Base-by-base conservation (phyloP, 2,329 filamentous ascomycete species). In the Diaporthe sp. region DNA sequence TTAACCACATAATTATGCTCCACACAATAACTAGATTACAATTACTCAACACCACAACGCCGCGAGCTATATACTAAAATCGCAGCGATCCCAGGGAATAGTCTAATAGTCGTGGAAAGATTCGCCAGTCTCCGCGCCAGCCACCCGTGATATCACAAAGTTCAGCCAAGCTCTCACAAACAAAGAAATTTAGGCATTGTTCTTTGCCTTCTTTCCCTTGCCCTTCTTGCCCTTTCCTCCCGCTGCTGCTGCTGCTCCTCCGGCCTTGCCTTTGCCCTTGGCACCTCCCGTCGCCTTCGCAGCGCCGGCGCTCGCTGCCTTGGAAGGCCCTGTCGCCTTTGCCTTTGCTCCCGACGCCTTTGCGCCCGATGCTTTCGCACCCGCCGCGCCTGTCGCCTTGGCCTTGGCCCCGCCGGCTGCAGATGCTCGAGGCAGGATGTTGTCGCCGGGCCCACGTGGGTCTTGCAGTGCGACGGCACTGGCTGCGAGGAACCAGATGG, bases 401-500 rank as follows among this genome's bases (percentile, higher is more conserved):
- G 44, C 62, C 46, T 53, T 39, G 46, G 46, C 31, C 7, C 31
- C 31, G 1, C 28, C 22, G 7, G 62, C 31, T 51, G 19, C 62
- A 5, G 62, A 7, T 28, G 62, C 65, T 13, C 65, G 65, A 2
- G 65, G 65, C 65, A 70, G 15, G 65, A 70, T 19, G 4, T 70
- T 4, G 34, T 70, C 65, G n/a, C 7, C 49, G 8, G 65, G 49
- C n/a, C 22, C 49, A 0, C 25, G 49, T 42, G 65, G 65, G 34
- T 70, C 49, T 70, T 70, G 65, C 49, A 70, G 49, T 42, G 49
- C 65, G 65, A 70, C 37, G n/a, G 65, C 65, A 5, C 65, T 70
- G 34, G 65, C 22, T 28, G 65, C 65, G n/a, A 70, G 49, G 65
- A 70, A 70, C 49, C 65, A 70, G 49, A 70, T 70, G 39, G 65